A percentile compares a stretch with the other conserved stretches of the same genome.
phyloP scores from a whole-genome alignment of 495 filamentous ascomycete species.

The Hyaloscypha hepaticicola region DNA sequence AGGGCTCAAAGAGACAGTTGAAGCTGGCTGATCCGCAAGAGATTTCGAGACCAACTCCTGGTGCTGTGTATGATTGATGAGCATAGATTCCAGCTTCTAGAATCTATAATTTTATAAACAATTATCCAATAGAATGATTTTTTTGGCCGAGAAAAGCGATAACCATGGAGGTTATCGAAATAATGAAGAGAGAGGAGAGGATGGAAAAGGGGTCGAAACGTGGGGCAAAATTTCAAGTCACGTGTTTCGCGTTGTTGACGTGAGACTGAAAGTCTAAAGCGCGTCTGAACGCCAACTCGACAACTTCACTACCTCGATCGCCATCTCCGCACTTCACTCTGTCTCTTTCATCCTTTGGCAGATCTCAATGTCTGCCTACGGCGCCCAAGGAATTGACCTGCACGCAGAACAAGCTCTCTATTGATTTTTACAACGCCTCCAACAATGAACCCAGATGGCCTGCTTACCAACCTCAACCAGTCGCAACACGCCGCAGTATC shows the following conservation, averaged over 20 bases:
- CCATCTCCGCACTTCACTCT: neutral
- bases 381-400: neutral
- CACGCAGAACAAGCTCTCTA: neutral
- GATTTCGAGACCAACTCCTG: neutral
- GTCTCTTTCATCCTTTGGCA: neutral
- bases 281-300: neutral
- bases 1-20: constrained; percentile 3
- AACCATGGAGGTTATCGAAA: neutral
- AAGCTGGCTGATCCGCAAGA: constrained; percentile 5
- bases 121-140: no score
- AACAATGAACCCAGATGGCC: constrained; percentile 24
- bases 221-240: neutral
- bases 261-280: neutral
- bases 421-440: neutral
- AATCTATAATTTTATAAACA: neutral
- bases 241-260: no score
- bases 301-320: neutral
- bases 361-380: neutral
- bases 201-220: neutral
- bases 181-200: neutral
- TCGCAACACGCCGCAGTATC: constrained; percentile 86
- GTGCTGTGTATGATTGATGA: constrained; percentile 1
- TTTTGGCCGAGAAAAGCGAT: neutral
- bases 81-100: neutral
- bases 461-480: constrained; percentile 76